Evolutionary conservation across 352 stramenopile genomes (phyloP).

Genomic region (Phytophthora tentaculata): DNA sequence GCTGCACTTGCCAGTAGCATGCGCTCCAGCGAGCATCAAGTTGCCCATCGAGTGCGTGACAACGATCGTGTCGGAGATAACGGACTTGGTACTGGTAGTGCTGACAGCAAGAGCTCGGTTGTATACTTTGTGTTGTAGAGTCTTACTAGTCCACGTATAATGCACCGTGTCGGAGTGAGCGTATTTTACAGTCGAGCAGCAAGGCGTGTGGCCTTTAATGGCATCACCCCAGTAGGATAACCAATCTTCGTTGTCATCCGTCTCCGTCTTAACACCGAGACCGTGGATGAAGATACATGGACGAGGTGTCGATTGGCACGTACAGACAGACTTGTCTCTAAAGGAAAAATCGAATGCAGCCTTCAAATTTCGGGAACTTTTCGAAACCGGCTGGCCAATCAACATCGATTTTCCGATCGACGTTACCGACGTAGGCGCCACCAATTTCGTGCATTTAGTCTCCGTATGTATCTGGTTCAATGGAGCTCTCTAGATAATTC

Average conservation of each 20-base stretch:
- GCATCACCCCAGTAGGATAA: constrained; percentile 28
- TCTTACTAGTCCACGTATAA: constrained; percentile 17
- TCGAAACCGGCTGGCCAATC: constrained; percentile 10
- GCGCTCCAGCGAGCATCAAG: constrained; percentile 30
- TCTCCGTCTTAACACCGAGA: constrained; percentile 17
- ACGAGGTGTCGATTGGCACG: constrained; percentile 26
- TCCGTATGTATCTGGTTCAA: background rate
- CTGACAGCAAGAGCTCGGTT: constrained; percentile 23
- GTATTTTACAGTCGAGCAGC: constrained; percentile 28
- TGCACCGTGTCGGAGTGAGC: constrained; percentile 23
- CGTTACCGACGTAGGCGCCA: constrained; percentile 5
- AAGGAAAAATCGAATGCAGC: constrained; percentile 28
- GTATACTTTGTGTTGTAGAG: constrained; percentile 26
- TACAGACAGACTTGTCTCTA: constrained; percentile 9
- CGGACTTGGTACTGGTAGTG: constrained; percentile 7
- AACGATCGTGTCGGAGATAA: constrained; percentile 28
- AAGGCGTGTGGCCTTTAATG: constrained; percentile 19
- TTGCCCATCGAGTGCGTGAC: constrained; percentile 32
- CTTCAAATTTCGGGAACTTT: constrained; percentile 7
- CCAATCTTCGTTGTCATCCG: constrained; percentile 13
- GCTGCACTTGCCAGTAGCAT: constrained; percentile 26
- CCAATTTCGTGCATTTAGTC: background rate
- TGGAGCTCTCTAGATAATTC: constrained; percentile 5
- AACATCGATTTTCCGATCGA: constrained; percentile 14
- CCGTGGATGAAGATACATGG: constrained; percentile 33